Base-by-base conservation (phyloP, 768 basidiomycete genomes). In the Tephrocybe sp. region DNA sequence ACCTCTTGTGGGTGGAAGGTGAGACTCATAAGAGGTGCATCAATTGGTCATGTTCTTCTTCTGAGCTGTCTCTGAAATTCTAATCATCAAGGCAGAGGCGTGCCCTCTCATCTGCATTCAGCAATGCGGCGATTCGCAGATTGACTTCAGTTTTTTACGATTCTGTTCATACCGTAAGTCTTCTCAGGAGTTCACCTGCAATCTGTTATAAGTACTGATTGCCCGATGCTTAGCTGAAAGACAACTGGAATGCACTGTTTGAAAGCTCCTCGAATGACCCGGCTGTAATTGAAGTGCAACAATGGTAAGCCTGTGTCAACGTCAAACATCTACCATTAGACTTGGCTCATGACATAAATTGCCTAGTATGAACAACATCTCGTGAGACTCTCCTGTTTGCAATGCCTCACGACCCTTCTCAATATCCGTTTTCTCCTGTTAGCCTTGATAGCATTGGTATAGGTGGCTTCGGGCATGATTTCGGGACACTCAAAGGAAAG, bases 381-480 rank as follows among this genome's bases (percentile, higher is more conserved):
- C 76, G 74, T 73, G 56, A 24, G 69, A 52, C 12, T 21, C 0
- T 49, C 16, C 27, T 10, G 27, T 21, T 24, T 29, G 6, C 5
- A 29, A 29, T 29, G 27, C 15, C n/a, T n/a, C n/a, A 21, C 6
- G 10, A 13, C n/a, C 13, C 4, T 40, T 10, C 34, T 12, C 41
- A 33, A 19, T 19, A 23, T 27, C n/a, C 38, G 12, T 39, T 25
- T 16, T 24, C 30, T 3, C 34, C 38, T 36, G 11, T 15, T 18
- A 78, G 77, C 4, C 58, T 81, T 5, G 80, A 82, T 49, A 69
- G 59, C 15, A 69, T 81, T 29, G 77, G 79, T 8, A 66, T 74
- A 21, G 74, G 75, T 2, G 73, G 73, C 0, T 80, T 80, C 53
- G 71, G 71, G n/a, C 71, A 80, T 52, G 64, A 77, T 52, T 80